A percentile compares a stretch with the other conserved stretches of the same genome.
Evolutionary conservation across 73 alveolate genomes (phyloP).

Genomic region (Urostyla sp.): DNA sequence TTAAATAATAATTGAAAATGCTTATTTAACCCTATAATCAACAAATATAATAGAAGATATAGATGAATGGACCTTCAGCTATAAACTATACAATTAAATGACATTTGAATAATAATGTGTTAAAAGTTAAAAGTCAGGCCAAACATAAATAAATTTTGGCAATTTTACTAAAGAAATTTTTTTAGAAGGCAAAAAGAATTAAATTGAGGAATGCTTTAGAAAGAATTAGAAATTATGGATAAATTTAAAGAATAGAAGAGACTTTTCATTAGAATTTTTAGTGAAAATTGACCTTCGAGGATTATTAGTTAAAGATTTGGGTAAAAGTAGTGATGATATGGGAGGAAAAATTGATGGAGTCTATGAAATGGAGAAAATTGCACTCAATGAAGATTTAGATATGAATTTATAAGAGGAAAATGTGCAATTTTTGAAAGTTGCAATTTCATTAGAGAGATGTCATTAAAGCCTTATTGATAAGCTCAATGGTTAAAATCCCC

Average conservation of each 20-base stretch:
- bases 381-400: not conserved
- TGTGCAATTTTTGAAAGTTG: slow-evolving; percentile 32
- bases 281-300: slow-evolving; percentile 34
- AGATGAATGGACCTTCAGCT: slow-evolving; percentile 24
- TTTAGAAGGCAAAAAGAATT: not conserved
- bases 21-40: not conserved
- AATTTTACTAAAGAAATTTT: slow-evolving; percentile 16
- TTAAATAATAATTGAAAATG: slow-evolving; percentile 13
- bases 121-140: slow-evolving; percentile 4
- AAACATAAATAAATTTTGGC: slow-evolving; percentile 18
- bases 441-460: too few relatives aligned
- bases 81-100: slow-evolving; percentile 8
- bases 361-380: slow-evolving; percentile 15
- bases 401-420: not conserved
- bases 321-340: not conserved
- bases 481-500: too few relatives aligned
- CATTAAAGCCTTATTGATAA: too few relatives aligned
- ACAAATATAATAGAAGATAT: too few relatives aligned
- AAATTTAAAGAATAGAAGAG: not conserved
- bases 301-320: slow-evolving; percentile 10
- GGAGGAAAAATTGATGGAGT: slow-evolving; percentile 51
- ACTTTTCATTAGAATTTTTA: not conserved
- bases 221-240: not conserved
- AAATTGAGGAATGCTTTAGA: slow-evolving; percentile 1
- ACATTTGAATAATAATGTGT: slow-evolving; percentile 3